phyloP scores from a whole-genome alignment of 768 basidiomycete genomes.

The Coprinellus micaceus region DNA sequence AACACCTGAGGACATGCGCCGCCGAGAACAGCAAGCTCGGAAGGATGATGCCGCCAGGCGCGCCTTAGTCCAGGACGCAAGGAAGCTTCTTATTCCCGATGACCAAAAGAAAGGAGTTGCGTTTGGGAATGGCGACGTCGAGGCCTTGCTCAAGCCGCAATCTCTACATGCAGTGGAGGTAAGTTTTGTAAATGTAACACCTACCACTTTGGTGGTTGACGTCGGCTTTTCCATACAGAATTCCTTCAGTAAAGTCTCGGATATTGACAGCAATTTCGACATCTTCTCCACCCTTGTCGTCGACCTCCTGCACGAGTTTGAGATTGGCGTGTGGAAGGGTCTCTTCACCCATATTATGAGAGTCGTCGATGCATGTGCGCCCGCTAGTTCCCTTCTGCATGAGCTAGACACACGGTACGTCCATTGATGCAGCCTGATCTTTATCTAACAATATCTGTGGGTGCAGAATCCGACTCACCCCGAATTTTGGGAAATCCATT shows the following conservation, averaged over 20 bases:
- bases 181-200: not conserved
- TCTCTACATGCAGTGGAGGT: conserved; percentile 12
- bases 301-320: conserved; percentile 33
- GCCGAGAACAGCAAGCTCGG: not conserved
- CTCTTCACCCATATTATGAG: conserved; percentile 28
- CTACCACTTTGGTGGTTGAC: not conserved
- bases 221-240: conserved; percentile 17
- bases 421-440: not conserved
- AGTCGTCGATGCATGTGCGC: conserved; percentile 15
- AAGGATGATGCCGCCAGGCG: not conserved
- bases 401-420: conserved; percentile 22
- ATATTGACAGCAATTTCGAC: conserved; percentile 15
- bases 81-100: not conserved
- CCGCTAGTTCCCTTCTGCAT: conserved; percentile 12
- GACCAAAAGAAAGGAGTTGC: not conserved
- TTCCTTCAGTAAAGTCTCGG: conserved; percentile 20
- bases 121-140: not conserved
- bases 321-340: conserved; percentile 31
- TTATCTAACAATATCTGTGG: not conserved
- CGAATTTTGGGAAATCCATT: conserved; percentile 26
- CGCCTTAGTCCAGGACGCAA: not conserved
- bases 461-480: conserved; percentile 11
- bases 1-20: conserved; percentile 15
- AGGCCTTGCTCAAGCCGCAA: not conserved
- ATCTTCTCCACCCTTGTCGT: conserved; percentile 19